Percentiles rank a stretch among this genome's conserved stretches.
These are phyloP conservation scores for Tripterygium wilfordii DNA, from an alignment of 177 flowering plant genomes.

Conservation along the genomic window DNA sequence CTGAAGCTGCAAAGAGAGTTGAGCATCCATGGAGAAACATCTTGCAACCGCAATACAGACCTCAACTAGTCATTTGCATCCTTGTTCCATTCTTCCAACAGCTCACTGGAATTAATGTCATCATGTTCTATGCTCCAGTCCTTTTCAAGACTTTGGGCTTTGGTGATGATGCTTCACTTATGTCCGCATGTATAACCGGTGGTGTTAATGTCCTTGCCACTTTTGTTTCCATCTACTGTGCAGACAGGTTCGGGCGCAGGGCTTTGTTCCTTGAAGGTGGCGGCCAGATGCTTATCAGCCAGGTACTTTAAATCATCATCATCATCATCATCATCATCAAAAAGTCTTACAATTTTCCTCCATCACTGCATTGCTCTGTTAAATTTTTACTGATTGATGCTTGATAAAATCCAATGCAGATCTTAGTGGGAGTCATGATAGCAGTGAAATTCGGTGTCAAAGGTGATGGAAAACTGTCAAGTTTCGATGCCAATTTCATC, in stretches of 20 bases:
- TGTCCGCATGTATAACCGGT: too few species aligned
- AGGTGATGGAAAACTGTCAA: constrained; percentile 1
- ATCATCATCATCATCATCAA: background rate
- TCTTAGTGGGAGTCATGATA: constrained; percentile 1
- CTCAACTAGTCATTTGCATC: constrained; percentile 25
- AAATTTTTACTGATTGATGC: background rate
- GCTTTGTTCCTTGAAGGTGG: constrained; percentile 12
- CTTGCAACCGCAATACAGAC: constrained; percentile 9
- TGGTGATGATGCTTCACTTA: too few species aligned
- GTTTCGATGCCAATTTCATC: background rate
- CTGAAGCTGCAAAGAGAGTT: constrained; percentile 26
- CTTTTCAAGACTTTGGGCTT: too few species aligned
- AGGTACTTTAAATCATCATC: constrained; percentile 3
- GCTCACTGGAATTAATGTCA: too few species aligned
- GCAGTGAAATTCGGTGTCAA: background rate
- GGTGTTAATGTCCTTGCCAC: too few species aligned
- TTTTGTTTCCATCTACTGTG: too few species aligned
- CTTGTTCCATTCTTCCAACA: constrained; percentile 19
- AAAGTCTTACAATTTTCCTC: too few species aligned
- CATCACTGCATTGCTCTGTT: background rate
- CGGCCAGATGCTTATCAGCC: constrained; percentile 5
- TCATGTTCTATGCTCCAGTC: too few species aligned
- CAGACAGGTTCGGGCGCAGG: too few species aligned
- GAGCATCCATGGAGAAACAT: constrained; percentile 33
- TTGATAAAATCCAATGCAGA: background rate